Base-by-base conservation (phyloP, 176 grass and related monocot species). In the Lolium rigidum region DNA sequence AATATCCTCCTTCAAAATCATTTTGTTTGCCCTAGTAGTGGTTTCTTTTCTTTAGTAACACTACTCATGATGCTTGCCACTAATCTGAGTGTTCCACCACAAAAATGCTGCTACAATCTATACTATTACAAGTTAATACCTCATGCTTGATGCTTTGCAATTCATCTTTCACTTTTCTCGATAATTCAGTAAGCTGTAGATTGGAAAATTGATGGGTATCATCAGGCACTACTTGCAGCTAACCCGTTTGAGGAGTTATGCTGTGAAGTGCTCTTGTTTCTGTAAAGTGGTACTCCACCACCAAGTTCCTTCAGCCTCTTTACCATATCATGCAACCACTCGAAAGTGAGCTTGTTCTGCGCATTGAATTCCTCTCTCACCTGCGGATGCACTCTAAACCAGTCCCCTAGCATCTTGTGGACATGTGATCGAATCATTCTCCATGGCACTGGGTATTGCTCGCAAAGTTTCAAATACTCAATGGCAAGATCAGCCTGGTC, bases 371-470 rank as follows among this genome's bases (percentile, higher is more conserved):
- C 97, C 86, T 96, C 94, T 58, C 97, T 92, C 68, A 96, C 81
- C 38, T 93, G 79, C 2, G 97, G 97, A 93, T 95, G 97, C 76
- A 96, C 75, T 54, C 82, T 90, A 83, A 99, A 99, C 90, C 88
- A 99, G 80, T 91, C 64, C 8, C 97, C 97, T n/a, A 99, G 56
- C 94, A 99, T 80, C 80, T 99, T 99, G 84, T 99, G 97, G 25
- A 99, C 85, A 89, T 99, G 97, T 2, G 93, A 95, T 10, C 97
- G 80, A 87, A 99, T 43, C 93, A 99, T 99, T 91, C 94, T 86
- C 97, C 97, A 99, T 18, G 94, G 97, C 24, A 99, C 97, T 28
- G 97, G 97, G 86, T 99, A 94, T 49, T 93, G 87, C 77, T 99
- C 90, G 14, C 97, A 99, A 2, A 96, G 79, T 72, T 89, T 95